Evolutionary conservation across 768 basidiomycete species (phyloP), one percentile per base, ranked within the genome.

Genomic region (Amanita phalloides): DNA sequence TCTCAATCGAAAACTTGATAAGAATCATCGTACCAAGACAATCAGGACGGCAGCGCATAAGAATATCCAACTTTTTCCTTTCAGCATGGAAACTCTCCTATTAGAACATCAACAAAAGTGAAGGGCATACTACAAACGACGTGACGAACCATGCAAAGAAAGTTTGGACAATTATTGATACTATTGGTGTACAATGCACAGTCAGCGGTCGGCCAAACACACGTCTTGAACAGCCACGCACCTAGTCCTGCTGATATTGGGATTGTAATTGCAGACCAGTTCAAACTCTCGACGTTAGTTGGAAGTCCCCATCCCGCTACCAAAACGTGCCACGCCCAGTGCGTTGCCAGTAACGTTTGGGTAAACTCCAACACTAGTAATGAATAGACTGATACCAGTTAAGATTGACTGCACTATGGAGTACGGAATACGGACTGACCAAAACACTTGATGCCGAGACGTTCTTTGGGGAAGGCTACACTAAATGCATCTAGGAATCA

Each of bases 121-220:
- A 39, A 21, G 14, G 11, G 4, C 35, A 20, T 1, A 32, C 9
- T 10, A 14, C 10, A 21, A 26, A 6, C 13, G 23, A 10, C 5
- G 33, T 3, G 21, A 48, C 53, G 3, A 9, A 48, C 53, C 53
- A 53, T 39, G 53, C 53, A 17, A 53, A 53, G 46, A 53, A 53
- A 13, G 30, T 39, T 17, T 53, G 53, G 30, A 53, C 53, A 2
- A 42, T 47, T 21, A 48, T 42, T 20, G 53, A 41, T 25, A 48
- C 53, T 53, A 28, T 33, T 13, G 3, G 11, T 33, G 20, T 36
- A 14, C 13, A 26, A 9, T 2, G n/a, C 14, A 25, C 3, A 7
- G 23, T 48, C 10, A 39, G 26, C 8, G 1, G 9, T 17, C 25
- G 17, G n/a, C 3, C 11, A 14, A 6, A 8, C 6, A 17, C 13